These are phyloP conservation scores for Sclerotinia nivalis DNA, from an alignment of 2,329 filamentous ascomycete species.

Conservation along the genomic window DNA sequence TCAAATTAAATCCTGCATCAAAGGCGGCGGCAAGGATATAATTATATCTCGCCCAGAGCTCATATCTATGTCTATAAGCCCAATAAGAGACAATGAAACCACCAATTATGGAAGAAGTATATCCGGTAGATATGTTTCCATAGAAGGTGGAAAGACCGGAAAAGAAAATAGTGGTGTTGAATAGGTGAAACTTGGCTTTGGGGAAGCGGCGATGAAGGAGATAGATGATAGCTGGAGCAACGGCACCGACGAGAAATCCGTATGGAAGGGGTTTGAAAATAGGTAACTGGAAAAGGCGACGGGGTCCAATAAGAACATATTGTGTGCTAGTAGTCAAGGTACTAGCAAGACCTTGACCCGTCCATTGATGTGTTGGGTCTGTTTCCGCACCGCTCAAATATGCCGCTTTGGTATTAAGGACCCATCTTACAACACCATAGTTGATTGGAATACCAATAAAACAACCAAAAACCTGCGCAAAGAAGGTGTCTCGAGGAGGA, in stretches of 20 bases:
- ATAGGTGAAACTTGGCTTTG: slow-evolving; percentile 52
- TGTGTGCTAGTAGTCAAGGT: slow-evolving; percentile 58
- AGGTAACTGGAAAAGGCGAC: slow-evolving; percentile 50
- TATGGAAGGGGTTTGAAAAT: slow-evolving; percentile 53
- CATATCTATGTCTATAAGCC: slow-evolving; percentile 56
- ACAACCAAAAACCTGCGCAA: slow-evolving; percentile 61
- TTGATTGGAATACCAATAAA: slow-evolving; percentile 61
- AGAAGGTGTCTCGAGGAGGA: slow-evolving; percentile 59
- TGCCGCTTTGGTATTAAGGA: slow-evolving; percentile 56
- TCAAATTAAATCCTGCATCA: slow-evolving; percentile 63
- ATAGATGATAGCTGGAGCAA: slow-evolving; percentile 51
- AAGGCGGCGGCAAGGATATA: slow-evolving; percentile 62
- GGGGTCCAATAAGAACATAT: slow-evolving; percentile 58
- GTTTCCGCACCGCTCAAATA: slow-evolving; percentile 52
- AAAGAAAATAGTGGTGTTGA: slow-evolving; percentile 65
- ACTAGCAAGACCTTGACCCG: slow-evolving; percentile 53
- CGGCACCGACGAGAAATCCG: slow-evolving; percentile 54
- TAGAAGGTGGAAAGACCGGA: slow-evolving; percentile 57
- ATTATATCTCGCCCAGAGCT: slow-evolving; percentile 61
- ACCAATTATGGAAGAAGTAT: slow-evolving; percentile 57
- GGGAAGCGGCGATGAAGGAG: slow-evolving; percentile 55
- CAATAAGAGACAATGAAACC: slow-evolving; percentile 62
- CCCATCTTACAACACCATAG: slow-evolving; percentile 62
- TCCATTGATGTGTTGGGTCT: slow-evolving; percentile 63
- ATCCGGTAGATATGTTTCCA: slow-evolving; percentile 62